Base-by-base conservation (phyloP, 139 green algal species). In the Dunaliella primolecta region DNA sequence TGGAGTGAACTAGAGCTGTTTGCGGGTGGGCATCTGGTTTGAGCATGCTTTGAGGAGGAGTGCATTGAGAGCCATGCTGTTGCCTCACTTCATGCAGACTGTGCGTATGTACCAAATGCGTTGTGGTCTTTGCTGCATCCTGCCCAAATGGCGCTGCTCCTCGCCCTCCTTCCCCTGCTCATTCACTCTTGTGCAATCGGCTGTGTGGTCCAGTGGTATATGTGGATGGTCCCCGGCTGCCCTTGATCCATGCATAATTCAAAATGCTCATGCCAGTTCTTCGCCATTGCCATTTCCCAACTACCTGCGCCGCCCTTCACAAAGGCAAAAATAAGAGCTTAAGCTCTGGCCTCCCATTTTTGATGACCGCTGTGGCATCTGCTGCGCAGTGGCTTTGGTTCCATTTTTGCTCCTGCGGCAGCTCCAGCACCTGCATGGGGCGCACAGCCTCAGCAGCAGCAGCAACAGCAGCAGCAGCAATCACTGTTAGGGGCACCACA, bases 361-460 rank as follows among this genome's bases (percentile, higher is more conserved):
- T 84, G 15, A 2, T 24, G 57, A 79, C 3, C 64, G 75, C 74
- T 57, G 78, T 57, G 30, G 35, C 57, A 2, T 31, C 78, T 64
- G 23, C 84, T 24, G 15, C 46, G 78, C 32, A 35, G 64, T 78
- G 0, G 74, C 78, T 15, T 70, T 31, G 29, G 25, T 78, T 32
- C 37, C n/a, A 38, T 56, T 0, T 86, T 82, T 82, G 83, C 76
- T n/a, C 29, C 78, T 7, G 33, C 78, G 24, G 36, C 78, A 57
- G 38, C 30, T 33, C 29, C 71, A 31, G 71, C 71, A 3, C 71
- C 71, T n/a, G 75, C 75, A 3, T 83, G 71, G 32, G 78, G 78
- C 72, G 11, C 34, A 24, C 36, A 86, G 20, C 83, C 33, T 1
- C 72, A 74, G 75, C 75, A 27, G 83, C 71, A 57, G 37, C 32